These are phyloP conservation scores for Penicillium digitatum DNA, from an alignment of 2,329 filamentous ascomycete genomes.

Conservation along the genomic window DNA sequence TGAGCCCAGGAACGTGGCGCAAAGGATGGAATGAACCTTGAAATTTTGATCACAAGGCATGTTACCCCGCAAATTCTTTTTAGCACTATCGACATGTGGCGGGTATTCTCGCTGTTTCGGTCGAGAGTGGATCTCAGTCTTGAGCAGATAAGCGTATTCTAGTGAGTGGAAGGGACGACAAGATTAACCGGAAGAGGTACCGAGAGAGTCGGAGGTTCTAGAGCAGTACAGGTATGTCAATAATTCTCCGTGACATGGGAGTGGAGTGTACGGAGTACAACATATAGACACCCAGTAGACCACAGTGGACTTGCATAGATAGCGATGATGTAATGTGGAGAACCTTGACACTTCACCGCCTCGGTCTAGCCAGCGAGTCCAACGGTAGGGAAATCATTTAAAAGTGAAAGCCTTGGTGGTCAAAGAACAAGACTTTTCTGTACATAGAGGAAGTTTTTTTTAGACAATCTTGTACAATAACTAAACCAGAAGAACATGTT, in stretches of 20 bases:
- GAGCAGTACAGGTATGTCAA: not conserved
- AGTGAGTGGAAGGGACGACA: not conserved
- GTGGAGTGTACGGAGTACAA: not conserved
- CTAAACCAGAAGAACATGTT: not conserved
- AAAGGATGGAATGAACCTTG: not conserved
- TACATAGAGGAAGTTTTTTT: not conserved
- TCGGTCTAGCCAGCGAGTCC: constrained; percentile 14
- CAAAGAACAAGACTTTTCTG: not conserved
- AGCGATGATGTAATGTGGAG: constrained; percentile 22
- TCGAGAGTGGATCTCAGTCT: constrained; percentile 8
- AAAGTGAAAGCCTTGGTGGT: not conserved
- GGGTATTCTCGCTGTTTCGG: constrained; percentile 1
- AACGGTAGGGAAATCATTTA: constrained; percentile 10
- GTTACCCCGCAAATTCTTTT: constrained; percentile 4
- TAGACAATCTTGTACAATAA: not conserved
- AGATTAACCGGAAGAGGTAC: not conserved
- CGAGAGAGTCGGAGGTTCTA: no score
- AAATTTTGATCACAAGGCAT: not conserved
- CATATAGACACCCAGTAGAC: no score
- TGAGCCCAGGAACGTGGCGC: not conserved
- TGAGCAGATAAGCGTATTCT: not conserved
- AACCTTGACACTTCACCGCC: constrained; percentile 17
- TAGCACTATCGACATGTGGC: not conserved
- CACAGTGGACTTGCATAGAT: not conserved
- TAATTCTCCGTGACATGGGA: not conserved